phyloP scores from a whole-genome alignment of 129 eudicot species.

The Smallanthus sonchifolius region DNA sequence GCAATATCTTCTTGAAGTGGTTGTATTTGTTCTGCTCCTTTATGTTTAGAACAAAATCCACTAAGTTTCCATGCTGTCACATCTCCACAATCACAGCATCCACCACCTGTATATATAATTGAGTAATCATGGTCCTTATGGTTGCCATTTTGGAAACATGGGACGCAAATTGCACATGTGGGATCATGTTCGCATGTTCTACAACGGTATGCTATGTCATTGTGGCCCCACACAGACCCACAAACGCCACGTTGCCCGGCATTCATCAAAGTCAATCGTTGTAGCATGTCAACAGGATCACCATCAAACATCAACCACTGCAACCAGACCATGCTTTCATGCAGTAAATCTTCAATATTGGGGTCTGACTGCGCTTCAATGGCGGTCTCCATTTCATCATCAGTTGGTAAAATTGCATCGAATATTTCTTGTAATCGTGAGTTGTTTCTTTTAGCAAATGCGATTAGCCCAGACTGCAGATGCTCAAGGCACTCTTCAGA shows the following conservation, averaged over 20 bases:
- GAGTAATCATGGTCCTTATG: conserved; percentile 94
- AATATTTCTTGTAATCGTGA: conserved; percentile 40
- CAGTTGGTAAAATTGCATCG: conserved; percentile 60
- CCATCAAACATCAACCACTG: conserved; percentile 97
- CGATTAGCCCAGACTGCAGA: conserved; percentile 53
- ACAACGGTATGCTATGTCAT: conserved; percentile 91
- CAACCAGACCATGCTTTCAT: conserved; percentile 84
- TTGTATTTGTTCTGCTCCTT: conserved; percentile 92
- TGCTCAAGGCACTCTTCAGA: conserved; percentile 55
- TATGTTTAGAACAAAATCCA: conserved; percentile 97
- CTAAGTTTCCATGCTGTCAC: conserved; percentile 96
- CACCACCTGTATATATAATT: conserved; percentile 91
- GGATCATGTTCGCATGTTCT: conserved; percentile 98
- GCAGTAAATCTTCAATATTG: conserved; percentile 35
- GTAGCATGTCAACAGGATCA: conserved; percentile 53
- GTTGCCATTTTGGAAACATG: conserved; percentile 88
- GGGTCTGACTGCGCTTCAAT: conserved; percentile 39
- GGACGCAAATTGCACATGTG: conserved; percentile 96
- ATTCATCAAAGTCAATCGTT: conserved; percentile 43
- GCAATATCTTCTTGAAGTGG: conserved; percentile 76
- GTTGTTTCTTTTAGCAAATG: conserved; percentile 45
- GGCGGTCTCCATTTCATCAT: conserved; percentile 49
- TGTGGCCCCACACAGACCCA: conserved; percentile 96
- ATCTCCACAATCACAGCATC: conserved; percentile 99
- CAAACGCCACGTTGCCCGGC: conserved; percentile 84